phyloP scores from a whole-genome alignment of 1,284 basidiomycete species.

The Hypsizygus ulmarius region DNA sequence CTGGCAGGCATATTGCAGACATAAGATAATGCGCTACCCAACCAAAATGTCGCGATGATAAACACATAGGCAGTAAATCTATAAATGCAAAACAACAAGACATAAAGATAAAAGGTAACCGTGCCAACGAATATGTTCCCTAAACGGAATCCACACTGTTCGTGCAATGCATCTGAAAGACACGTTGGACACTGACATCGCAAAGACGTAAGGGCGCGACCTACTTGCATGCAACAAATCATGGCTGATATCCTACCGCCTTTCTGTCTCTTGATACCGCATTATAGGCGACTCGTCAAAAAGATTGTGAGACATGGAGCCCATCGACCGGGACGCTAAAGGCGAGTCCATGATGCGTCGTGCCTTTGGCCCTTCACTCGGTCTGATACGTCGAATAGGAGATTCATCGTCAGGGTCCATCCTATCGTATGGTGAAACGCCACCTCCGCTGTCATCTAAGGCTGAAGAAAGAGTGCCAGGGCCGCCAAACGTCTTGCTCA shows the following conservation, averaged over 20 bases:
- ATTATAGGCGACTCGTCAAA: constrained; percentile 38
- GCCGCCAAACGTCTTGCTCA: constrained; percentile 26
- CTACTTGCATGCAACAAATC: constrained; percentile 1
- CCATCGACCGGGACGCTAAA: constrained; percentile 22
- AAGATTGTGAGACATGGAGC: constrained; percentile 18
- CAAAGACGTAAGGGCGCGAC: neutral
- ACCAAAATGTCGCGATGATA: too few relatives aligned
- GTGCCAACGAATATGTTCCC: too few relatives aligned
- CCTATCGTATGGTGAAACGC: constrained; percentile 23
- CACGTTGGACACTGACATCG: neutral
- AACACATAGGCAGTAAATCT: too few relatives aligned
- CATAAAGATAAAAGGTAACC: too few relatives aligned
- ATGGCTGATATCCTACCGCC: constrained; percentile 9
- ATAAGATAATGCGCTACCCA: too few relatives aligned
- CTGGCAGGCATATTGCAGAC: too few relatives aligned
- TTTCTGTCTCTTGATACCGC: constrained; percentile 22
- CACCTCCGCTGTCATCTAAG: constrained; percentile 29
- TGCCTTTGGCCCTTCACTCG: constrained; percentile 17
- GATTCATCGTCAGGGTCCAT: constrained; percentile 33
- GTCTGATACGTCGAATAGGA: constrained; percentile 29
- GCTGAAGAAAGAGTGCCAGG: constrained; percentile 28
- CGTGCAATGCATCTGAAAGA: too few relatives aligned
- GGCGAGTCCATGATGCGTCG: constrained; percentile 28
- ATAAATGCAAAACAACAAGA: too few relatives aligned
- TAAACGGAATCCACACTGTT: too few relatives aligned